Evolutionary conservation across 2,329 filamentous ascomycete genomes (phyloP).

Genomic region (Colletotrichum orchidophilum): DNA sequence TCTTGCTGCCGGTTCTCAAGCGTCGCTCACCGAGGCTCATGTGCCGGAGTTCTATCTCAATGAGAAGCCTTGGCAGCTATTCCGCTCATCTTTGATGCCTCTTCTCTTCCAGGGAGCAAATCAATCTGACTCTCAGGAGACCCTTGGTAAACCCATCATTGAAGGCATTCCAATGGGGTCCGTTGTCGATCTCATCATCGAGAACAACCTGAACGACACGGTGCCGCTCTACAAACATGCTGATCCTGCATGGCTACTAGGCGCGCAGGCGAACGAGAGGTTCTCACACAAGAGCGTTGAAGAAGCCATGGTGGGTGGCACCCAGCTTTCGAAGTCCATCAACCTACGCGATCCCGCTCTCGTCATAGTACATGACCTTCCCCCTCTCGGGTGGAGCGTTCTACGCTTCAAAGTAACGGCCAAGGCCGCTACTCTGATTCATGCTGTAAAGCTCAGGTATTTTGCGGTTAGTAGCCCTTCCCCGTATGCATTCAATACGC

Average conservation of each 20-base stretch:
- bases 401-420: constrained; percentile 16
- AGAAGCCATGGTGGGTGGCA: not conserved
- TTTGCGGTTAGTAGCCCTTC: constrained; percentile 14
- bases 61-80: constrained; percentile 30
- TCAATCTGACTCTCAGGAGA: not conserved
- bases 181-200: constrained; percentile 32
- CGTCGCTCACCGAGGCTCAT: constrained; percentile 15
- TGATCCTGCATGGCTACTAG: constrained; percentile 35
- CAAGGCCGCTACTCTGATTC: constrained; percentile 29
- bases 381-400: constrained; percentile 23
- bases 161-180: constrained; percentile 18
- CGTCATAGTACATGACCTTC: constrained; percentile 20
- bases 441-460: constrained; percentile 28
- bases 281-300: constrained; percentile 25
- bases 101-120: constrained; percentile 31
- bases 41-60: constrained; percentile 23
- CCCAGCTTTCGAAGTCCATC: not conserved
- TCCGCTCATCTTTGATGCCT: constrained; percentile 32
- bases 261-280: not conserved
- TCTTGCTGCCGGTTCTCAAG: constrained; percentile 6
- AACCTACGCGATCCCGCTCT: constrained; percentile 7
- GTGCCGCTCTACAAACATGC: constrained; percentile 37
- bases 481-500: accelerated
- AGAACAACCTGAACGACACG: constrained; percentile 24
- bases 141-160: constrained; percentile 16